A percentile compares a stretch with the other conserved stretches of the same genome.
These are phyloP conservation scores for Saccharomycopsis phalli DNA, from an alignment of 1,139 yeast genomes.

Conservation along the genomic window DNA sequence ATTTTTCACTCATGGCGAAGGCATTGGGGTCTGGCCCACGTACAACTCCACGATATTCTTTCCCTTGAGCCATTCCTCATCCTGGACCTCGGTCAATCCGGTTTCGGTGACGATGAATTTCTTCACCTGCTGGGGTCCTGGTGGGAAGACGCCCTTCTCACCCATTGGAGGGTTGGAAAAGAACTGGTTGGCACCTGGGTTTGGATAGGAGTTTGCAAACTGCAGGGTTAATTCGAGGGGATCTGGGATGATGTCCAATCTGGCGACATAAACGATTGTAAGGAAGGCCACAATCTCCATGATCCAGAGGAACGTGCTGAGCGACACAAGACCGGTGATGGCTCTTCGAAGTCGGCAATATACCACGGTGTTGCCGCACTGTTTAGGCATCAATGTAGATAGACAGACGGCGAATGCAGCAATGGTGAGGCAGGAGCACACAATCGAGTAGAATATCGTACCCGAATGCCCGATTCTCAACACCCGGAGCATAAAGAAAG, in stretches of 20 bases:
- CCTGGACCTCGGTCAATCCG: slow-evolving; percentile 14
- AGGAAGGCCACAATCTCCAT: slow-evolving; percentile 18
- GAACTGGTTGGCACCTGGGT: slow-evolving; percentile 4
- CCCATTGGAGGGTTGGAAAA: slow-evolving; percentile 7
- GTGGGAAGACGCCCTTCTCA: neutral
- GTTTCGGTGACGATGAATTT: slow-evolving; percentile 18
- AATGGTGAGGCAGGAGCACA: slow-evolving; percentile 11
- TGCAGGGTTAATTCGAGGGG: too few species aligned
- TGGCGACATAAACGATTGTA: slow-evolving; percentile 19
- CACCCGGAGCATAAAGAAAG: slow-evolving; percentile 16
- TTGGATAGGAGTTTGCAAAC: neutral
- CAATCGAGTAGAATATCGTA: slow-evolving; percentile 13
- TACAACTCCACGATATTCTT: slow-evolving; percentile 13
- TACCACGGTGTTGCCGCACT: slow-evolving; percentile 9
- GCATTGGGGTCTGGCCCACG: too few species aligned
- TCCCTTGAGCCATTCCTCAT: slow-evolving; percentile 11
- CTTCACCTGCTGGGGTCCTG: slow-evolving; percentile 2
- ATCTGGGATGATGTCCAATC: slow-evolving; percentile 16
- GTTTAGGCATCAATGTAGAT: slow-evolving; percentile 10
- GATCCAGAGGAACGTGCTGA: slow-evolving; percentile 20
- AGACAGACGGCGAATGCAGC: slow-evolving; percentile 20
- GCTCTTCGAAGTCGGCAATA: slow-evolving; percentile 18
- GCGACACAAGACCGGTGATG: slow-evolving; percentile 18
- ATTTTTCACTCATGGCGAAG: too few species aligned
- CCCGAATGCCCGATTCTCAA: slow-evolving; percentile 14